Conservation (phyloP, 2,329 filamentous ascomycete genomes). For the Aschersonia sp. region DNA sequence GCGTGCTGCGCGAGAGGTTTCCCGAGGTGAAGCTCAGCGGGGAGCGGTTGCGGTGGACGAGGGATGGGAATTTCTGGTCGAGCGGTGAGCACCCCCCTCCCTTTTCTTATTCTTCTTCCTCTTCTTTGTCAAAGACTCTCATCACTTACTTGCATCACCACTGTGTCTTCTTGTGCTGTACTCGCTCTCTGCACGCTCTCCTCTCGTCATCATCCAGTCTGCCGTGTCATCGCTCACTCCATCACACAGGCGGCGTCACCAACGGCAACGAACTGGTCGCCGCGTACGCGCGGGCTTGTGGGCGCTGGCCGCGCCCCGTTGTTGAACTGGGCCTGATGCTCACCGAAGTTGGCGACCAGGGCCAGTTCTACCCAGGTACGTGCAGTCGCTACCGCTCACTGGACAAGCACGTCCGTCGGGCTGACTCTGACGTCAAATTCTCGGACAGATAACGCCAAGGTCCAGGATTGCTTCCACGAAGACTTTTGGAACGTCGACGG, state of each 20-base stretch:
- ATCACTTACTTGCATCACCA: too few species aligned
- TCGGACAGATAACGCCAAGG: not conserved
- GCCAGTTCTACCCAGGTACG: conserved; percentile 25
- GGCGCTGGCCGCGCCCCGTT: conserved; percentile 26
- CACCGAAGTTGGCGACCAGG: conserved; percentile 34
- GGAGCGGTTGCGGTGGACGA: conserved; percentile 31
- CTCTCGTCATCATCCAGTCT: not conserved
- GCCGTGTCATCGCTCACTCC: conserved; percentile 18
- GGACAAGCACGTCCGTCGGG: not conserved
- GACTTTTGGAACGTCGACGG: not conserved
- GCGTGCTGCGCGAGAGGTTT: conserved; percentile 20
- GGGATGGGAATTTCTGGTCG: conserved; percentile 40
- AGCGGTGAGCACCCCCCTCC: conserved; percentile 23
- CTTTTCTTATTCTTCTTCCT: too few species aligned
- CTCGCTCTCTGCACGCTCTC: too few species aligned
- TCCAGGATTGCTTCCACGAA: not conserved
- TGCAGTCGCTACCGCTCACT: conserved; percentile 11
- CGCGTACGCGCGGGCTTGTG: conserved; percentile 30
- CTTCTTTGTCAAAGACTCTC: too few species aligned
- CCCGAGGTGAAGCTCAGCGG: conserved; percentile 27
- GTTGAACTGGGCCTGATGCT: conserved; percentile 28
- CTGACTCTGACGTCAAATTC: not conserved
- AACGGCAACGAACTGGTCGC: conserved; percentile 14
- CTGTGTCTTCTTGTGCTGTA: too few species aligned
- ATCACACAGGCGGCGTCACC: not conserved